These are phyloP conservation scores for Phytophthora fragariaefolia DNA, from an alignment of 352 stramenopile species.

Conservation along the genomic window DNA sequence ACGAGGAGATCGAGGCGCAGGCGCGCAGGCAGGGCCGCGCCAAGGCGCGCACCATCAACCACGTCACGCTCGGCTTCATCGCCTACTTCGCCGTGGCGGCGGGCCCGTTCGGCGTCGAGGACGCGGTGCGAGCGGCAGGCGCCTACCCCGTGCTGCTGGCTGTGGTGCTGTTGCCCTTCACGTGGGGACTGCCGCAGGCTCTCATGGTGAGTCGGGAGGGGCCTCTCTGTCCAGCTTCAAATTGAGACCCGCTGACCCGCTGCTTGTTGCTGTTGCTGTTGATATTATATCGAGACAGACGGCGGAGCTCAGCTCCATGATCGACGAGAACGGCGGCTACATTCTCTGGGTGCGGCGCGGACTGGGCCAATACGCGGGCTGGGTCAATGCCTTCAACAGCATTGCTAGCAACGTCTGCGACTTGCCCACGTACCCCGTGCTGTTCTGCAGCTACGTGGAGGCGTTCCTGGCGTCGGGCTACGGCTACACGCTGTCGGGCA, in stretches of 20 bases:
- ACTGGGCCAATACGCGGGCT: conserved; percentile 81
- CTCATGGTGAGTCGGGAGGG: conserved; percentile 60
- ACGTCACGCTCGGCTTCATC: conserved; percentile 85
- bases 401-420: conserved; percentile 88
- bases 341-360: conserved; percentile 87
- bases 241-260: not conserved
- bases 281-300: conserved; percentile 45
- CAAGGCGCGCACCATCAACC: conserved; percentile 79
- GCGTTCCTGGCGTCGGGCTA: conserved; percentile 76
- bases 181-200: conserved; percentile 84
- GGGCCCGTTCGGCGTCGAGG: conserved; percentile 81
- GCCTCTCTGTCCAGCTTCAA: no score
- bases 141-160: conserved; percentile 76
- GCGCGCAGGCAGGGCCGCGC: conserved; percentile 27
- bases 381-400: conserved; percentile 87
- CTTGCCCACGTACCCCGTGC: conserved; percentile 82
- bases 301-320: conserved; percentile 85
- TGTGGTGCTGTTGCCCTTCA: conserved; percentile 77
- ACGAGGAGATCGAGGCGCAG: conserved; percentile 43
- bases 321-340: conserved; percentile 87
- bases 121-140: conserved; percentile 74
- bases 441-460: conserved; percentile 88
- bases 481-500: conserved; percentile 52
- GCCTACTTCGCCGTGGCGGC: conserved; percentile 85
- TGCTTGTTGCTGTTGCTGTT: not conserved